Base-by-base conservation (phyloP, 768 basidiomycete genomes). In the Omphalotus guepiniiformis region DNA sequence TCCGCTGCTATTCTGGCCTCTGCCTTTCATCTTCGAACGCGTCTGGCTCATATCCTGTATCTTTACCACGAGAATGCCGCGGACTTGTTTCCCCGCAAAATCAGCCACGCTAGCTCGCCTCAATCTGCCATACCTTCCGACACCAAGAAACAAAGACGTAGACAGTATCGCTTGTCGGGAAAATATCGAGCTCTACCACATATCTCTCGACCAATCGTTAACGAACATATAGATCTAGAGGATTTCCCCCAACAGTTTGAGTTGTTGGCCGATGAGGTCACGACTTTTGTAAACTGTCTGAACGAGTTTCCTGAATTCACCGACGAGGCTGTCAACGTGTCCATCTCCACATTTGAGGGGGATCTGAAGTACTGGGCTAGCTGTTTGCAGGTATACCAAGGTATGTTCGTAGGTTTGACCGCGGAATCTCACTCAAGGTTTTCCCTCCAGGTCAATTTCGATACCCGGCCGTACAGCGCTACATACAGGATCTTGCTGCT, bases 281-380 rank as follows among this genome's bases (percentile, higher is more conserved):
- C 71, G 18, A 82, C 79, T 0, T 89, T 89, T 56, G 62, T 85
- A 49, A 72, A 80, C 39, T 82, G 82, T 53, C 62, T 89, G 52
- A 86, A 88, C 48, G 85, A 88, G 57, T 88, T 89, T 53, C 86
- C 85, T 0, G 87, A 88, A 58, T 85, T 86, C 55, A 80, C 75
- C 22, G 83, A 88, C 42, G 85, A 89, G 53, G 79, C 78, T 4
- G 79, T 77, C 47, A 86, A 87, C 57, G 68, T 78, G 1, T 83
- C 83, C 3, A 82, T 88, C 47, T 54, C 75, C 46, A 75, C 79
- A 9, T 83, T 88, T 41, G 80, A 85, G 59, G 78, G 79, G 0
- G 85, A 89, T 61, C 67, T 88, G 28, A 80, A 85, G 83, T 86
- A 87, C 53, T 87, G 86, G 86, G 74, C 85, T 9, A 83, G 82